Evolutionary conservation across 1,139 yeast genomes (phyloP).

Genomic region (Sugiyamaella paludigena): DNA sequence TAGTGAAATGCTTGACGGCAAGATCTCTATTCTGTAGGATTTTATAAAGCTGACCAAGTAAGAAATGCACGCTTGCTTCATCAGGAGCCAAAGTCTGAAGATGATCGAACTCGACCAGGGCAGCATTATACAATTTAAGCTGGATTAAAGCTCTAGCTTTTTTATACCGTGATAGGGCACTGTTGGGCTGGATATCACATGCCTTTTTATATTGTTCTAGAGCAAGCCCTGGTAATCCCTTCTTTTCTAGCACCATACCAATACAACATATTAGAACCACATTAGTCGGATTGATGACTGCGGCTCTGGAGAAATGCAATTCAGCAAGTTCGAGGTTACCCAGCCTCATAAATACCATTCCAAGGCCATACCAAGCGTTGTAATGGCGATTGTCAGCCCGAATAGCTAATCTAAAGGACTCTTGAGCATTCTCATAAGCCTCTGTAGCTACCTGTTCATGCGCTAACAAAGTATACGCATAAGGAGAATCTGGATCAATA

Average conservation of each 20-base stretch:
- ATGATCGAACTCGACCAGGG: slow-evolving; percentile 70
- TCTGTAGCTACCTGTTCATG: slow-evolving; percentile 89
- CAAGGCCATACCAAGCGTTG: slow-evolving; percentile 94
- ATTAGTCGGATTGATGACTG: slow-evolving; percentile 85
- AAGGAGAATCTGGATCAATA: slow-evolving; percentile 69
- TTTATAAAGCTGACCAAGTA: slow-evolving; percentile 83
- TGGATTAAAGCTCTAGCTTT: slow-evolving; percentile 79
- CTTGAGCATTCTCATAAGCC: slow-evolving; percentile 86
- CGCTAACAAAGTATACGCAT: slow-evolving; percentile 90
- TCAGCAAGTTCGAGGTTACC: slow-evolving; percentile 86
- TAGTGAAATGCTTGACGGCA: slow-evolving; percentile 84
- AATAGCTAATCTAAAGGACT: slow-evolving; percentile 76
- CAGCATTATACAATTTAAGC: slow-evolving; percentile 67
- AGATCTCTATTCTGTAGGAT: slow-evolving; percentile 68
- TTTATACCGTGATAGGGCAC: slow-evolving; percentile 84
- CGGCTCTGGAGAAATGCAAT: slow-evolving; percentile 82
- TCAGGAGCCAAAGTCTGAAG: slow-evolving; percentile 81
- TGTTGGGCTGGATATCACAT: slow-evolving; percentile 75
- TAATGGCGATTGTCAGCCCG: slow-evolving; percentile 79
- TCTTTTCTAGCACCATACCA: slow-evolving; percentile 87
- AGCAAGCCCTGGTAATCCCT: slow-evolving; percentile 68
- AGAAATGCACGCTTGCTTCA: slow-evolving; percentile 89
- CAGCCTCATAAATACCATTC: slow-evolving; percentile 86
- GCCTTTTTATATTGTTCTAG: slow-evolving; percentile 82
- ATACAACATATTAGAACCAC: slow-evolving; percentile 88